These are phyloP conservation scores for Arthrobotrys pseudoclavata DNA, from an alignment of 2,329 filamentous ascomycete genomes.

Conservation along the genomic window DNA sequence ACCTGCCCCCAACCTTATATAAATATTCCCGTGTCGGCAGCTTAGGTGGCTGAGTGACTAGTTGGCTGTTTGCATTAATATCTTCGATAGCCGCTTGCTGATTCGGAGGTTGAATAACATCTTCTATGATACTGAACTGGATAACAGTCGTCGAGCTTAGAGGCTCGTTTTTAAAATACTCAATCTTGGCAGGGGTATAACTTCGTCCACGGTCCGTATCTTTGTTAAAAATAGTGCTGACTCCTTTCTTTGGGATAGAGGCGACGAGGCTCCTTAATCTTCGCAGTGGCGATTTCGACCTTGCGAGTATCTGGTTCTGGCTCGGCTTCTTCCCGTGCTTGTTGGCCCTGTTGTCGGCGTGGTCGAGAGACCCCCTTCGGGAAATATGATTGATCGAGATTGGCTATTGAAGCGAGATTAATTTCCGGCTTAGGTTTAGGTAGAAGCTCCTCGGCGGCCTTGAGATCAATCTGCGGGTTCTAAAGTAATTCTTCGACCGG, in stretches of 20 bases:
- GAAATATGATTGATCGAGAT: background rate
- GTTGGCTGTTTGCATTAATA: no score
- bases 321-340: background rate
- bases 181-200: background rate
- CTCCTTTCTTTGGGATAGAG: conserved; percentile 20
- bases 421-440: background rate
- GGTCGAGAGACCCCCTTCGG: background rate
- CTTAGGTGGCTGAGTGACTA: background rate
- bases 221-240: conserved; percentile 3
- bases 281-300: conserved; percentile 11
- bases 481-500: conserved; percentile 5
- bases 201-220: background rate
- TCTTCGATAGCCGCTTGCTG: background rate
- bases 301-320: background rate
- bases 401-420: background rate
- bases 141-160: no score
- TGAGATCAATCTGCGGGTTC: no score
- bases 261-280: conserved; percentile 2
- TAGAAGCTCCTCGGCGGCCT: no score
- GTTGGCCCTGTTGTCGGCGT: background rate
- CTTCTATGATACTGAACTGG: background rate
- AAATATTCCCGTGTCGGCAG: background rate
- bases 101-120: background rate
- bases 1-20: background rate
- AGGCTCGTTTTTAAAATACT: background rate